Evolutionary conservation across 2,329 filamentous ascomycete species (phyloP), one percentile per base, ranked within the genome.

Genomic region (Aureobasidium sp.): DNA sequence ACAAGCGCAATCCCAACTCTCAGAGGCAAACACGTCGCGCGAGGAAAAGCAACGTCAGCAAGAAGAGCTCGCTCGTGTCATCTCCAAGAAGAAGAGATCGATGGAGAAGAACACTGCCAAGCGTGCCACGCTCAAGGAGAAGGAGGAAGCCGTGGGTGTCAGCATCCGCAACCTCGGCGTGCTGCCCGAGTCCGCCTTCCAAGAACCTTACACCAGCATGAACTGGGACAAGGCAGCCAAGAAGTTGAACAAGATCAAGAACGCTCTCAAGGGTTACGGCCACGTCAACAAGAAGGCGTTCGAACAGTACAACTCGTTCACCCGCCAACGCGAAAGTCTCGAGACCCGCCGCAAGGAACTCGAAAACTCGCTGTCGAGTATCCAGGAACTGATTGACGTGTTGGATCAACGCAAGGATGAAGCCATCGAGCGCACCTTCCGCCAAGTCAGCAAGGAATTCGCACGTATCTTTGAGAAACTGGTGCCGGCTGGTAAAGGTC

Each of bases 261-360:
- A 96, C 67, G 86, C 89, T 0, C 80, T 97, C 59, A 97, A 97
- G 77, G 96, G 96, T 72, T 97, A 94, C 77, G 90, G 91, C 60
- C 90, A 96, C 69, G 92, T 99, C 76, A 99, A 99, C 82, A 99
- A 97, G 78, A 97, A 99, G 77, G 94, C 94, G 0, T 96, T 97
- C 71, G 95, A 99, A 75, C 94, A 99, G 73, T 99, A 97, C 78
- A 95, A 93, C 77, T 95, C 87, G 76, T 99, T 97, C 73, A 96
- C 93, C 8, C 88, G 86, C 54, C 90, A 96, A 74, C 88, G 95
- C 61, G 92, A 96, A 64, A 87, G 88, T 23, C 80, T 99, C 19
- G 88, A 89, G 53, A 88, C 89, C 69, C 88, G 94, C 66, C 85
- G 93, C 53, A 84, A 87, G 67, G 94, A 97, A 72, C 84, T 99